These are phyloP conservation scores for Sporobolomyces pararoseus DNA, from an alignment of 768 basidiomycete genomes.

Conservation along the genomic window DNA sequence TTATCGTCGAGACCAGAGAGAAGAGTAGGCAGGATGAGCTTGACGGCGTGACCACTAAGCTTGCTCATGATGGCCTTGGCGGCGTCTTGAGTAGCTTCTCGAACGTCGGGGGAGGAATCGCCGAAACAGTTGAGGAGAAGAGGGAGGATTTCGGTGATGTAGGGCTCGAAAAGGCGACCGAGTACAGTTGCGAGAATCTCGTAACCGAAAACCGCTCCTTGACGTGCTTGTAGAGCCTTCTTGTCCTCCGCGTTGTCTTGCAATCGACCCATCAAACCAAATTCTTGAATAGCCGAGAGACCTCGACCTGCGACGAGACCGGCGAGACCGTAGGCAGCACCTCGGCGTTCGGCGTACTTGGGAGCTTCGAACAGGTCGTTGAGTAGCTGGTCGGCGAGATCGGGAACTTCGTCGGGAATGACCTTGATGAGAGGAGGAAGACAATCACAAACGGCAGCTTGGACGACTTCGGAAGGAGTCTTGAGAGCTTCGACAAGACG, in stretches of 20 bases:
- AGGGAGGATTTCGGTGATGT: conserved; percentile 77
- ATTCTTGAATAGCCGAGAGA: conserved; percentile 76
- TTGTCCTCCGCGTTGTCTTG: conserved; percentile 79
- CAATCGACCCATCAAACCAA: conserved; percentile 69
- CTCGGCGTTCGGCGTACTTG: conserved; percentile 91
- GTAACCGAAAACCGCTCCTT: conserved; percentile 91
- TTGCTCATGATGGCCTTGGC: conserved; percentile 91
- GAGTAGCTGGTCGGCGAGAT: conserved; percentile 72
- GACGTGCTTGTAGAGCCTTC: conserved; percentile 75
- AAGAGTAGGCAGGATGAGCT: conserved; percentile 84
- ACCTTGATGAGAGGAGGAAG: conserved; percentile 76
- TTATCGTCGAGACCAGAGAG: conserved; percentile 91
- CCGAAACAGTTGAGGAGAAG: conserved; percentile 79
- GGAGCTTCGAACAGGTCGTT: conserved; percentile 69
- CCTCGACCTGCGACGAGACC: conserved; percentile 90
- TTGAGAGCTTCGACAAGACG: conserved; percentile 81
- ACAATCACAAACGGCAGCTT: conserved; percentile 93
- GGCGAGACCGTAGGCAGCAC: conserved; percentile 92
- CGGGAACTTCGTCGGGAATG: conserved; percentile 61
- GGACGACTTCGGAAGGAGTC: conserved; percentile 93
- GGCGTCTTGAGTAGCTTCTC: conserved; percentile 88
- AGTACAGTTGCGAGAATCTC: conserved; percentile 83
- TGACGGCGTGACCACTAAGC: conserved; percentile 72
- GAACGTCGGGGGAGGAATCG: conserved; percentile 77
- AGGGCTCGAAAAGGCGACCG: conserved; percentile 88